phyloP scores from a whole-genome alignment of 2,329 filamentous ascomycete genomes.

The Epichloe scottii region DNA sequence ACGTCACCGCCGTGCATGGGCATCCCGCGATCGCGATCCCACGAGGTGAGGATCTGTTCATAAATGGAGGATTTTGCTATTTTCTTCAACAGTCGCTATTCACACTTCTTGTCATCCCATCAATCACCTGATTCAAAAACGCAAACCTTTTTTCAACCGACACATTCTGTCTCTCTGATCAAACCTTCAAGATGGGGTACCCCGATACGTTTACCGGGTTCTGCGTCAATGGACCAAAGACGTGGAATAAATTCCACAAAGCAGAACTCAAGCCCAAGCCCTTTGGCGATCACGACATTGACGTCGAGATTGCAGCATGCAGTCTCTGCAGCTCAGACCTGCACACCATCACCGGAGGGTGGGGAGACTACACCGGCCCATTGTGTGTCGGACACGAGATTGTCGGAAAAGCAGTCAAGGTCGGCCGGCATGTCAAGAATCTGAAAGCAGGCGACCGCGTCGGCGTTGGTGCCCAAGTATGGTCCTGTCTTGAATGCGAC shows the following conservation, averaged over 20 bases:
- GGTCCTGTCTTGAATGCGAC: slow-evolving; percentile 39
- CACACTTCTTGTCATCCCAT: no score
- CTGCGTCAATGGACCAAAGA: slow-evolving; percentile 28
- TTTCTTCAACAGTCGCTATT: no score
- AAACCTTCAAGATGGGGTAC: slow-evolving; percentile 24
- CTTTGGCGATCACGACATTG: slow-evolving; percentile 31
- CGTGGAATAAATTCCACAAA: slow-evolving; percentile 29
- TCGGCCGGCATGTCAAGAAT: slow-evolving; percentile 31
- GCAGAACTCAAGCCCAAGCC: slow-evolving; percentile 24
- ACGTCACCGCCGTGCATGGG: background rate
- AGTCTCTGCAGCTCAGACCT: slow-evolving; percentile 52
- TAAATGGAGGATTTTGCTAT: no score
- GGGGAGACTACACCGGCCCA: slow-evolving; percentile 34
- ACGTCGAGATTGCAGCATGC: slow-evolving; percentile 60
- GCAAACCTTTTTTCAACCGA: no score
- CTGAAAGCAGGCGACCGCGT: slow-evolving; percentile 52
- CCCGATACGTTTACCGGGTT: slow-evolving; percentile 32
- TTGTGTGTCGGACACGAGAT: slow-evolving; percentile 47
- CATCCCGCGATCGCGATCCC: slow-evolving; percentile 16
- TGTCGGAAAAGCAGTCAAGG: slow-evolving; percentile 38
- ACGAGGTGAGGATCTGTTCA: slow-evolving; percentile 12
- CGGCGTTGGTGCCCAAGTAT: slow-evolving; percentile 49
- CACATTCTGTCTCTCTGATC: no score
- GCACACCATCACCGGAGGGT: slow-evolving; percentile 44
- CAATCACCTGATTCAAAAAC: no score